Base-by-base conservation (phyloP, 1,284 basidiomycete species). In the Chalciporus sp. region DNA sequence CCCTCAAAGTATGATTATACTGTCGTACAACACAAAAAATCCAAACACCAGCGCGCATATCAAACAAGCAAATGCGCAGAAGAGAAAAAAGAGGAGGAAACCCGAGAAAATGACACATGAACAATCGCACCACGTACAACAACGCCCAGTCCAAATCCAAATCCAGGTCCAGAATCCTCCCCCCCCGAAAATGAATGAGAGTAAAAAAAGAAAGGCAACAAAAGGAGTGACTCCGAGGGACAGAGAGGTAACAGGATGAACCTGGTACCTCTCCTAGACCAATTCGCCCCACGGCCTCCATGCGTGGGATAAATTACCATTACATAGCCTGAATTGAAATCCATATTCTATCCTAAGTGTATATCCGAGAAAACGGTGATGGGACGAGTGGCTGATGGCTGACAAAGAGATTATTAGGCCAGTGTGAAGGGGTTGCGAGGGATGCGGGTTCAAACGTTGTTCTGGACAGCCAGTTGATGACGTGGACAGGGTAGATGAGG, bases 271-370 rank as follows among this genome's bases (percentile, higher is more conserved):
- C 33, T 35, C 33, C 16, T 35, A 14, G 33, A 35, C 33, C 35
- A 7, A 17, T 37, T n/a, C 3, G 35, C 16, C 47, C 42, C 59
- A 43, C 27, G 33, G 46, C 48, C 28, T 47, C 28, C 35, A 29
- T 40, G 47, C 37, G 37, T 59, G 59, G 49, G 49, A 55, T 40
- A 57, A 33, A 40, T 54, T 53, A 59, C 47, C 37, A 57, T 49
- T 56, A 49, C 51, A 56, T 55, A 58, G 64, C 63, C 59, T 57
- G 58, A 23, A 42, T 40, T 49, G 14, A 49, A 53, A 55, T 55
- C 55, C 63, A 56, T 59, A 52, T 64, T 37, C 55, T 64, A 66
- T 43, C 43, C 17, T 54, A 58, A 49, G 20, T 37, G 35, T 54
- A 43, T 33, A 52, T 53, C 53, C 47, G 42, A 52, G 42, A 47